phyloP scores from a whole-genome alignment of 1,284 basidiomycete species.

The Apiotrichum gracile region DNA sequence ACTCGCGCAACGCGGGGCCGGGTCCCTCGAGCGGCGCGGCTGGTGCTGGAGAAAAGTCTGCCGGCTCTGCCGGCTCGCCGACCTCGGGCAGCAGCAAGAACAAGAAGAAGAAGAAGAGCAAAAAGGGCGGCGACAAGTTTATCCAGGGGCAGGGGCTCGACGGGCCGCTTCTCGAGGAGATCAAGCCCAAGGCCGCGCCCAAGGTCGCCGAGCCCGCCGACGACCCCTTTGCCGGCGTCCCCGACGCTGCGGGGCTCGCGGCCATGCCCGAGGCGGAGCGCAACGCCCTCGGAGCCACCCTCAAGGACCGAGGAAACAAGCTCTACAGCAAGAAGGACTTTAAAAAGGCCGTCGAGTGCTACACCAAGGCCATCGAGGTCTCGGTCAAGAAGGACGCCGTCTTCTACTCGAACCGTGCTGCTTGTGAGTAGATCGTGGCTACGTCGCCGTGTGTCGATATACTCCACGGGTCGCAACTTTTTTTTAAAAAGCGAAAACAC shows the following conservation, averaged over 20 bases:
- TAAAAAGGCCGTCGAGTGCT: slow-evolving; percentile 69
- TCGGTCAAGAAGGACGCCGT: slow-evolving; percentile 83
- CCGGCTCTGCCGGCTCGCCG: slow-evolving; percentile 1
- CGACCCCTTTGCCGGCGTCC: slow-evolving; percentile 45
- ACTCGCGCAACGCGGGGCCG: slow-evolving; percentile 48
- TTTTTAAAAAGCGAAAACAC: neutral
- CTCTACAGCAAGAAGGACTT: slow-evolving; percentile 79
- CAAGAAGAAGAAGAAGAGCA: slow-evolving; percentile 57
- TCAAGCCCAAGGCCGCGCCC: slow-evolving; percentile 46
- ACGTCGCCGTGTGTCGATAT: neutral
- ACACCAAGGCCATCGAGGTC: slow-evolving; percentile 85
- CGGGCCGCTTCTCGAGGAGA: slow-evolving; percentile 71
- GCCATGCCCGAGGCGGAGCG: slow-evolving; percentile 54
- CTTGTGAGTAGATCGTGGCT: slow-evolving; percentile 58
- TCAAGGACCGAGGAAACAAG: slow-evolving; percentile 86
- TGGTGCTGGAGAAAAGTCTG: slow-evolving; percentile 25
- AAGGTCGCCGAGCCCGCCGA: slow-evolving; percentile 36
- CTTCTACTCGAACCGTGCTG: slow-evolving; percentile 95
- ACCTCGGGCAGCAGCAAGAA: slow-evolving; percentile 48
- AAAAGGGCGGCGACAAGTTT: slow-evolving; percentile 38
- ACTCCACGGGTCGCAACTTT: too few relatives aligned
- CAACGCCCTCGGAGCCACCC: slow-evolving; percentile 63
- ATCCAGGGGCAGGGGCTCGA: slow-evolving; percentile 49
- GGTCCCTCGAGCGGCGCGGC: neutral
- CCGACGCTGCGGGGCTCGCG: slow-evolving; percentile 29